Conservation (phyloP, 192 early-diverging fungal species). For the Dimargaris cristalligena region DNA sequence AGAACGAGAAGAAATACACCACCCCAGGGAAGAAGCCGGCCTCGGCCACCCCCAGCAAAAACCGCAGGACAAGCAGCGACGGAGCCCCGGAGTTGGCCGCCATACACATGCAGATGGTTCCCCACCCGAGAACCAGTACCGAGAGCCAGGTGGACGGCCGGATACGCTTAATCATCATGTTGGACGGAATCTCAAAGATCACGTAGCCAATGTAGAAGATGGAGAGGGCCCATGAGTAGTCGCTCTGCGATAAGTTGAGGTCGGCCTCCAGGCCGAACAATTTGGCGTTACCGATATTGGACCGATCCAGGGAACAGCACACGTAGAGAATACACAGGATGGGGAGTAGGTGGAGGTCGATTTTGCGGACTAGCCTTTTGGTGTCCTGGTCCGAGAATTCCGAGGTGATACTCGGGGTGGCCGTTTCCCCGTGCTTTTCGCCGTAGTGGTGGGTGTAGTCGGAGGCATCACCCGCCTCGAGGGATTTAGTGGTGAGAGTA, state of each 20-base stretch:
- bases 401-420: too few species aligned
- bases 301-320: conserved; percentile 48
- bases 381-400: background rate
- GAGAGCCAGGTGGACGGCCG: conserved; percentile 41
- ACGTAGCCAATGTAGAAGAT: conserved; percentile 40
- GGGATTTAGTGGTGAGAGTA: too few species aligned
- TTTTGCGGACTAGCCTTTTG: background rate
- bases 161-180: conserved; percentile 47
- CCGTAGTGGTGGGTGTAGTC: too few species aligned
- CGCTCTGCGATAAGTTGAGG: conserved; percentile 24
- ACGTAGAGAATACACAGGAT: conserved; percentile 43
- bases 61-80: conserved; percentile 20
- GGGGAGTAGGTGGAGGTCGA: conserved; percentile 18
- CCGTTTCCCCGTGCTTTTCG: too few species aligned
- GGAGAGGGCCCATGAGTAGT: conserved; percentile 26
- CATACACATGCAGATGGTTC: conserved; percentile 41
- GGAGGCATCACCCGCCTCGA: too few species aligned
- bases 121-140: conserved; percentile 45
- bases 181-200: conserved; percentile 62
- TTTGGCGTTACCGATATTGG: conserved; percentile 53
- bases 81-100: conserved; percentile 29
- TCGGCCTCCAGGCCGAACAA: conserved; percentile 28
- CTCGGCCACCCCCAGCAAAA: conserved; percentile 38
- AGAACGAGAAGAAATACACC: conserved; percentile 49
- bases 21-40: conserved; percentile 60